Base-by-base conservation (phyloP, 1,284 basidiomycete genomes). In the Leccinum angustisporum region DNA sequence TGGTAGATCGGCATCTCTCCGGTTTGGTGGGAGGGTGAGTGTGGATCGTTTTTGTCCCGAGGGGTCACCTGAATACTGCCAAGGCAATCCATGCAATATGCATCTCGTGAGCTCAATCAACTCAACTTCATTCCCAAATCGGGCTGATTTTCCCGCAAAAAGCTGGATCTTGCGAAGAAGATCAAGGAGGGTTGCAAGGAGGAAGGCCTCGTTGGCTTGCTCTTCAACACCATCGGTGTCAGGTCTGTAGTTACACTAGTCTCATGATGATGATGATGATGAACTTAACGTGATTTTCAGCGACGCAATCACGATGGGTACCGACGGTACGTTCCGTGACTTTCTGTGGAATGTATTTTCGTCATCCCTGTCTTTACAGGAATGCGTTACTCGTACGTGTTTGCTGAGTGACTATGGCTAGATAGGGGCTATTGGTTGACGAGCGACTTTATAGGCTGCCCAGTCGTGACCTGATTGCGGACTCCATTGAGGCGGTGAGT, bases 391-490 rank as follows among this genome's bases (percentile, higher is more conserved):
- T 91, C 90, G 88, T 90, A 69, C 68, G 87, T 76, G 34, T 40
- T 63, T 43, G n/a, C 46, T 52, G 25, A 10, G 50, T 54, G 5
- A 25, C 21, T 7, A 7, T 31, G 25, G 62, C 9, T 14, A 21
- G 8, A 7, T 7, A 13, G 43, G 18, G 43, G 34, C 5, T 48
- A 16, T 53, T 13, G 4, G n/a, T 61, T 63, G 36, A 65, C 46
- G 38, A 34, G 25, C 51, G 4, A 59, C 60, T 56, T 54, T 70
- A 65, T 72, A 94, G 92, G 54, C 80, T 97, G 30, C 94, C 94
- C 21, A 92, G 86, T 77, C 87, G 95, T 60, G 94, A 97, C 72
- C 75, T 97, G 58, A 97, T 97, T 67, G 94, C 94, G 21, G 94
- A 96, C 72, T 92, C 91, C 36, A 90, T 96, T 63, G 94, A 96